Evolutionary conservation across 768 basidiomycete genomes (phyloP), one percentile per base, ranked within the genome.

Genomic region (Piloderma croceum): DNA sequence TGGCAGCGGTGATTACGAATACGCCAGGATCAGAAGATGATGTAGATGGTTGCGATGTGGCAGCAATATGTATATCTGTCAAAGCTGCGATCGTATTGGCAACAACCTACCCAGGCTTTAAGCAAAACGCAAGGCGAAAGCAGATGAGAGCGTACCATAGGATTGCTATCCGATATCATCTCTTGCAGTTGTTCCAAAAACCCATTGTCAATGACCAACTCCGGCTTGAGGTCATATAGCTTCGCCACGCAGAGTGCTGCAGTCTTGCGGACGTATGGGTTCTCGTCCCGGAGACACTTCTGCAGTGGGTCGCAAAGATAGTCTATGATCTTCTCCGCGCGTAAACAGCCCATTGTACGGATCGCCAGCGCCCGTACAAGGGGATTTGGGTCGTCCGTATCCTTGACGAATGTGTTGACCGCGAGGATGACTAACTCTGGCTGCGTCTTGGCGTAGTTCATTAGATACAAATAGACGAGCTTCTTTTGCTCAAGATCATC

Each of bases 401-500:
- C 96, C 72, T 96, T 81, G 48, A 99, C 96, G 58, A 99, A 97
- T 6, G 94, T 99, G 58, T 98, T 99, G 45, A 99, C 96, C 21
- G 96, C 96, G 34, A 99, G 76, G 57, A 99, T 98, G 64, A 97
- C 93, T 46, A 98, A 87, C 58, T 99, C 96, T 0, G 96, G 96
- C 57, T 99, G 96, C 0, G 94, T 93, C 60, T 96, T 96, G 24
- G 94, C 94, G 51, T 98, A 99, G 70, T 99, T 99, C 88, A 98
- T 97, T 44, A 99, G 81, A 63, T 97, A 97, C 18, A 96, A 77
- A 56, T 96, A 98, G n/a, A 98, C 96, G 24, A 99, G 85, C 65
- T 99, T 98, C 79, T 98, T 99, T 69, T 98, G 96, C 63, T 99
- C 96, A 39, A 99, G 77, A 61, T 98, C 94, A 38, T 99, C 94